Evolutionary conservation across 2,329 filamentous ascomycete genomes (phyloP), one percentile per base, ranked within the genome.

Genomic region (Alternaria sp.): DNA sequence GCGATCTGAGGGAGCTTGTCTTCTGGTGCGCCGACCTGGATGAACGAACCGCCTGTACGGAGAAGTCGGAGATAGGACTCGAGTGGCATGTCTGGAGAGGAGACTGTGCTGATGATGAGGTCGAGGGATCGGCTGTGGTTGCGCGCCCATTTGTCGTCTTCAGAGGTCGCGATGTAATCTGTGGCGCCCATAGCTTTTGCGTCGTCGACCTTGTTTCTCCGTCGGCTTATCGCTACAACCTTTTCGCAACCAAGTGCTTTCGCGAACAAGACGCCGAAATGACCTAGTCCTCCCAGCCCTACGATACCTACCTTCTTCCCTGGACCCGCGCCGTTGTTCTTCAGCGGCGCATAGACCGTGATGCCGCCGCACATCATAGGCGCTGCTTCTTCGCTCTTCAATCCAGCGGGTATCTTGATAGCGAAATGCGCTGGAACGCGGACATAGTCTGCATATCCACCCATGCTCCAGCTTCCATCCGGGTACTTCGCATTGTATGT

Each of bases 341-440:
- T 85, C 15, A 96, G 80, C 0, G 92, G 92, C 5, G 86, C 86
- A 75, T 87, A 96, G 0, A 90, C 86, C 0, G 92, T 96, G 56
- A 95, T 85, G 1, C 93, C 92, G 2, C 89, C 92, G 74, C 92
- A 95, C 26, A 95, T 84, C 83, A 96, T 88, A 1, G 92, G 91
- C 2, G 91, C 87, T 1, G 86, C 87, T 61, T 85, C 81, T 10
- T 82, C 83, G 28, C 81, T 83, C 1, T 79, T 71, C 26, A 89
- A 65, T 0, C 64, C 74, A 13, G 85, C 82, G 0, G 87, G 87
- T 61, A 89, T 88, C 72, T 81, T 84, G 71, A 88, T 80, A 0
- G 84, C 85, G 67, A 92, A 93, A 68, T 87, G 85, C 15, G 80
- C 82, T 1, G 85, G 84, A 0, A 83, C 84, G 15, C 89, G 83